A percentile compares a stretch with the other conserved stretches of the same genome.
Evolutionary conservation across 1,284 basidiomycete genomes (phyloP).

Genomic region (Neonothopanus nambi): DNA sequence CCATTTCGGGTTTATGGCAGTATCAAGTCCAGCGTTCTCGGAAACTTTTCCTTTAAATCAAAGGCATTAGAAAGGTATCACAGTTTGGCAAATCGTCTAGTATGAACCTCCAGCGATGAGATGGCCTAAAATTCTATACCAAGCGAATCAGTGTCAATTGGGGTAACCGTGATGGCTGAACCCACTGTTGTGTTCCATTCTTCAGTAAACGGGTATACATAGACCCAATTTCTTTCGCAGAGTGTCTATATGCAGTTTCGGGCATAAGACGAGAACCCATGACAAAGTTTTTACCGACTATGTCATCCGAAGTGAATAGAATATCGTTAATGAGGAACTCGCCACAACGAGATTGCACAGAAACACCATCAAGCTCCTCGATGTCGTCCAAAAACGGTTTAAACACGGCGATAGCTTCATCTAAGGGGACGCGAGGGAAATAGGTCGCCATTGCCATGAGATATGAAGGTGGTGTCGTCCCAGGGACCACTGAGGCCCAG

Average conservation of each 20-base stretch:
- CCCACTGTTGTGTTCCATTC: conserved; percentile 2
- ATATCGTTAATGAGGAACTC: conserved; percentile 19
- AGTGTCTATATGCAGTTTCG: conserved; percentile 15
- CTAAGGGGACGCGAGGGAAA: conserved; percentile 18
- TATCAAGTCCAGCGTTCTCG: conserved; percentile 27
- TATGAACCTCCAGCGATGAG: conserved; percentile 25
- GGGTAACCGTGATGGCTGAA: neutral
- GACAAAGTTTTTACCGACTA: conserved; percentile 18
- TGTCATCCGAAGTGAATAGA: conserved; percentile 20
- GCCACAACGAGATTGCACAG: neutral
- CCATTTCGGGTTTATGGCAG: conserved; percentile 33
- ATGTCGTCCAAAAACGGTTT: conserved; percentile 26
- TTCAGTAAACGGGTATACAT: conserved; percentile 15
- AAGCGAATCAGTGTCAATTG: neutral
- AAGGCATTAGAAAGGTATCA: too few relatives aligned
- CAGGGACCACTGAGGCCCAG: conserved; percentile 8
- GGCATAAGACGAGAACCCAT: conserved; percentile 27
- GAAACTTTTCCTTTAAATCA: conserved; percentile 23
- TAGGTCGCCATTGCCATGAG: conserved; percentile 7
- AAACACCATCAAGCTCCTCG: conserved; percentile 14
- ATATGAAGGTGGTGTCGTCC: too few relatives aligned
- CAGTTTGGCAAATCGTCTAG: too few relatives aligned
- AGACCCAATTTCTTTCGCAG: conserved; percentile 15
- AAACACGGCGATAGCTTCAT: conserved; percentile 24
- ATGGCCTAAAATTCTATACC: conserved; percentile 18